Conservation (phyloP, 2,329 filamentous ascomycete genomes). For the Metarhizium robertsii region DNA sequence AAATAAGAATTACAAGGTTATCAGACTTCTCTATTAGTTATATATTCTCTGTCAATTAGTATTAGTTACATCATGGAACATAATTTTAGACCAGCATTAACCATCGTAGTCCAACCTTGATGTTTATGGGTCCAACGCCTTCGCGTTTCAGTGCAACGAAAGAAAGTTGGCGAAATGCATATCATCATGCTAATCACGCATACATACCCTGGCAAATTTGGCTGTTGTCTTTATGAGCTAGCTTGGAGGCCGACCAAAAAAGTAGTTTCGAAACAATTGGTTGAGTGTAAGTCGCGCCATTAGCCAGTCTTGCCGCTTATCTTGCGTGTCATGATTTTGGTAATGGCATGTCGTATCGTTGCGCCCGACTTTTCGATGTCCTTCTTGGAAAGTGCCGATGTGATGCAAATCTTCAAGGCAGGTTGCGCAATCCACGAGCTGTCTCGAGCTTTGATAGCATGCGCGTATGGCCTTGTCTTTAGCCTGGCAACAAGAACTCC, state of each 20-base stretch:
- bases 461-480: slow-evolving; percentile 63
- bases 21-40: neutral
- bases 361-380: slow-evolving; percentile 92
- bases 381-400: slow-evolving; percentile 79
- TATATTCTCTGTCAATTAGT: neutral
- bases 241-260: neutral
- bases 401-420: slow-evolving; percentile 85
- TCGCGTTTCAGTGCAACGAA: neutral
- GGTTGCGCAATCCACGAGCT: slow-evolving; percentile 62
- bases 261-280: neutral
- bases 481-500: slow-evolving; percentile 82
- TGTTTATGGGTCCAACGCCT: neutral
- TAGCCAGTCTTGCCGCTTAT: slow-evolving; percentile 29
- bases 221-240: neutral
- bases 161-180: neutral
- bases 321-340: slow-evolving; percentile 73
- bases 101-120: neutral
- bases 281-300: neutral
- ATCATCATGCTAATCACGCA: neutral
- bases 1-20: neutral
- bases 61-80: neutral
- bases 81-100: neutral
- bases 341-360: slow-evolving; percentile 82
- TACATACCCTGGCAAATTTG: neutral
- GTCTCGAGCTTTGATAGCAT: slow-evolving; percentile 57